Evolutionary conservation across 257 asterid species (phyloP).

Genomic region (Salvia miltiorrhiza): DNA sequence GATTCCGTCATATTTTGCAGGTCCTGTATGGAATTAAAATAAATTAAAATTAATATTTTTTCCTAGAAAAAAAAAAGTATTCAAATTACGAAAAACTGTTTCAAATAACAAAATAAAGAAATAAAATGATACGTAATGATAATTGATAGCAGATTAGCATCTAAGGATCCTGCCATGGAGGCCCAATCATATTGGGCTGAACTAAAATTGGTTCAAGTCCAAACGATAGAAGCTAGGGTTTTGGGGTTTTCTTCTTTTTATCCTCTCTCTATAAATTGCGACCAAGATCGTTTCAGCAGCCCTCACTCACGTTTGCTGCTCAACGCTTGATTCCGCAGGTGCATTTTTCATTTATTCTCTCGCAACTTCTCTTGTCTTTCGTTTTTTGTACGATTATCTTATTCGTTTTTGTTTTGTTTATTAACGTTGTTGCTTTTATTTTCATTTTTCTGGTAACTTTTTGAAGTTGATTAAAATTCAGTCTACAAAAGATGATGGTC

Average conservation of each 20-base stretch:
- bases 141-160: no score
- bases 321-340: conserved; percentile 1
- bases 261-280: neutral
- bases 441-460: neutral
- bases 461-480: neutral
- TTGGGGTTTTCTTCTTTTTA: neutral
- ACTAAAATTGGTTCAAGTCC: neutral
- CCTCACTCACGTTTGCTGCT: conserved; percentile 6
- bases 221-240: conserved; percentile 18
- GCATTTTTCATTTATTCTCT: neutral
- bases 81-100: no score
- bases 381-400: neutral
- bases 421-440: neutral
- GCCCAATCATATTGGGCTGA: conserved; percentile 8
- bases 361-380: neutral
- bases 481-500: no score
- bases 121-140: no score
- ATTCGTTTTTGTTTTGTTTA: neutral
- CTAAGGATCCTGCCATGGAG: no score
- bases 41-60: no score
- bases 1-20: no score
- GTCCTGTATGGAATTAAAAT: no score
- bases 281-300: neutral
- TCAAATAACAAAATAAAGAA: no score
- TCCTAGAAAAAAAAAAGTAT: no score